Evolutionary conservation across 495 filamentous ascomycete genomes (phyloP), one percentile per base, ranked within the genome.

Genomic region (Opeltia flavorubescens): DNA sequence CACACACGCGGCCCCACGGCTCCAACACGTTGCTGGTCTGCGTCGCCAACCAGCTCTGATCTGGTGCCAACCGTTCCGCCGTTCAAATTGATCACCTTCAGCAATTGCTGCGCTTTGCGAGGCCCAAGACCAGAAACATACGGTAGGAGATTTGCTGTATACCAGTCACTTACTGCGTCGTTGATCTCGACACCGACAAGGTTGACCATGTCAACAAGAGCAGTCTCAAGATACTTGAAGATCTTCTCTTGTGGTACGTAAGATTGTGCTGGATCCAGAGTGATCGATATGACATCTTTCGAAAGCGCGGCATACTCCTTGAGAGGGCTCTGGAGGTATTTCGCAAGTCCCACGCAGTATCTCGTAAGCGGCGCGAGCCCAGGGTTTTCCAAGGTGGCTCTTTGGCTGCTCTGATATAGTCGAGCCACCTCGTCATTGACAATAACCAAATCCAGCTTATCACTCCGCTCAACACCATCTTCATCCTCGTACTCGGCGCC

Each of bases 161-260:
- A 83, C 1, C 72, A 57, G 55, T 94, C 83, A 21, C 66, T 69
- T 27, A 93, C 77, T 8, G 91, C 88, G 44, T 94, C 88, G 55
- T 95, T 94, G 56, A 96, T 78, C 51, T 95, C 83, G 18, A 98
- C 88, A 49, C 91, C 91, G 46, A 86, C 84, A 8, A 98, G 74
- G 60, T 98, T 98, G 54, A 98, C 91, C 78, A 94, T 94, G 57
- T 98, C 93, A 4, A 96, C 89, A 75, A 98, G 81, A 17, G 88
- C 86, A 1, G 84, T 91, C 54, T 96, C 91, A 18, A 98, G 73
- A 46, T 86, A 75, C 59, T 84, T 86, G 38, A 83, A 61, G 4
- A 96, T 68, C 61, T 93, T 83, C 2, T 95, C 89, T 43, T 84
- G 80, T 0, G 87, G 78, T 6, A 98, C 71, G 36, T 94, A 76